Evolutionary conservation across 257 asterid species (phyloP).

Genomic region (Cynanchum wilfordii): DNA sequence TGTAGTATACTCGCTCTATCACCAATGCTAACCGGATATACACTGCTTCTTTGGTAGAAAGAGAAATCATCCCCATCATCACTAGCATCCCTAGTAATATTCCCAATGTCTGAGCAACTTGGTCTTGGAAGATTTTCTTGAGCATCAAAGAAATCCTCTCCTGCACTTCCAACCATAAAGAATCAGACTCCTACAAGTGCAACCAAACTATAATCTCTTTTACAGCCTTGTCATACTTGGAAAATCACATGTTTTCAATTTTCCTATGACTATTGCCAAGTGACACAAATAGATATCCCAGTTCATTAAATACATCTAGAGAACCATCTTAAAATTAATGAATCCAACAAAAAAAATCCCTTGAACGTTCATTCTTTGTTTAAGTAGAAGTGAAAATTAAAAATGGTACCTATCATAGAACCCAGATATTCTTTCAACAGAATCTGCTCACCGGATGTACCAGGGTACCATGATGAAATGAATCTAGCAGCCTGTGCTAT

Average conservation of each 20-base stretch:
- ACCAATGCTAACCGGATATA: conserved; percentile 35
- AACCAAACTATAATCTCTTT: not conserved
- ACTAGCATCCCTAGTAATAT: conserved; percentile 20
- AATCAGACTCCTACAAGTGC: not conserved
- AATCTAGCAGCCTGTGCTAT: conserved; percentile 63
- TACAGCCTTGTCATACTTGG: not conserved
- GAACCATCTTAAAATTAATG: not conserved
- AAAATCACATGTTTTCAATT: not conserved
- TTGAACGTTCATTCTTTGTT: not conserved
- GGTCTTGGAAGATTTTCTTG: conserved; percentile 41
- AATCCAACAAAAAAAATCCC: not conserved
- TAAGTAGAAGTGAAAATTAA: not conserved
- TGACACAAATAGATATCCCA: not conserved
- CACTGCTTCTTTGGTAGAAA: conserved; percentile 37
- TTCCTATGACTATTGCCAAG: not conserved
- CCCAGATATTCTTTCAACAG: conserved; percentile 63
- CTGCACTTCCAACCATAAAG: conserved; percentile 38
- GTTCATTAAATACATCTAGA: not conserved
- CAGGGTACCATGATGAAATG: conserved; percentile 76
- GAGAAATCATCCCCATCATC: conserved; percentile 41
- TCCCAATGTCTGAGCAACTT: conserved; percentile 24
- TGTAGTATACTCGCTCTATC: conserved; percentile 24
- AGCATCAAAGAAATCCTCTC: conserved; percentile 75
- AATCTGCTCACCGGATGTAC: conserved; percentile 52
- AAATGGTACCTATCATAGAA: conserved; percentile 48